A percentile compares a stretch with the other conserved stretches of the same genome.
Evolutionary conservation across 179 eudicot species (phyloP).

Genomic region (Vitellaria paradoxa): DNA sequence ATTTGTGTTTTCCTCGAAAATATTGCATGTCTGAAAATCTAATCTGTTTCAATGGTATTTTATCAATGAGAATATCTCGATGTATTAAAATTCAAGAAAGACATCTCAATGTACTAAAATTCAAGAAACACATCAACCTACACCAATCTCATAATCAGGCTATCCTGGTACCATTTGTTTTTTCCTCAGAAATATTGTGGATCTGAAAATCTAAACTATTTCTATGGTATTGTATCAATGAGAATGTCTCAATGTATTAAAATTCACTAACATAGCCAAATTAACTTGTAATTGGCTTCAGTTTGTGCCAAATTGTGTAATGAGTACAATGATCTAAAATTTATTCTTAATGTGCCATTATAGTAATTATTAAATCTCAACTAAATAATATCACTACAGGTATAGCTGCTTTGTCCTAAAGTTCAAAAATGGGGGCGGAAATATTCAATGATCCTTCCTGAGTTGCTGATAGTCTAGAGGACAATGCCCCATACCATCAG

Average conservation of each 20-base stretch:
- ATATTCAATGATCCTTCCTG: neutral
- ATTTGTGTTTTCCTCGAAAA: neutral
- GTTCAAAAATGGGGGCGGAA: neutral
- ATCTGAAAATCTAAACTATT: neutral
- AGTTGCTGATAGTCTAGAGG: neutral
- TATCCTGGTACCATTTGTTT: neutral
- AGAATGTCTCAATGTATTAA: slow-evolving; percentile 2
- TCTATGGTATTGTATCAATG: neutral
- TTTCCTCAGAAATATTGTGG: neutral
- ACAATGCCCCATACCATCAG: neutral
- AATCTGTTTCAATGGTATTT: neutral
- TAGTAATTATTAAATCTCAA: neutral
- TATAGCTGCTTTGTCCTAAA: neutral
- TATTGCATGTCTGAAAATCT: no score
- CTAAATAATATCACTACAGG: neutral
- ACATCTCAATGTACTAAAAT: neutral
- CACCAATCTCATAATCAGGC: neutral
- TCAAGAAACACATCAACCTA: neutral
- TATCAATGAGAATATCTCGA: neutral
- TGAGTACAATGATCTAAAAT: neutral
- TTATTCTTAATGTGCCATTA: neutral
- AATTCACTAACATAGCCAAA: neutral
- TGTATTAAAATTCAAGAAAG: neutral
- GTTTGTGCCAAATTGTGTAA: neutral
- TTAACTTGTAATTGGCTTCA: neutral